Evolutionary conservation across 345 rosid species (phyloP).

Genomic region (Euphorbia tirucalli): DNA sequence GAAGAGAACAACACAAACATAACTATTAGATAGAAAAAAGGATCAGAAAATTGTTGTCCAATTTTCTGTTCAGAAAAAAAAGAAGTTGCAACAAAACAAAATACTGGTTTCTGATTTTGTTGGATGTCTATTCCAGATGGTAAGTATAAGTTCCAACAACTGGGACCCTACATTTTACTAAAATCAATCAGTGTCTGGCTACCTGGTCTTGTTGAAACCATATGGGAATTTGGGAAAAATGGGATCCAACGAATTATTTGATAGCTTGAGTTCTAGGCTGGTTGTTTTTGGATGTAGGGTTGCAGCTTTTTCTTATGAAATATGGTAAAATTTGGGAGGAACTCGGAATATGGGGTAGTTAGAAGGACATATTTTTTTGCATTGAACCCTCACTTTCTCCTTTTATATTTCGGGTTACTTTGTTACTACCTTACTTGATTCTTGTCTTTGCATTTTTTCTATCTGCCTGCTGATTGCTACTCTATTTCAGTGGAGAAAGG

Average conservation of each 20-base stretch:
- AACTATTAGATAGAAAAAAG: too few species aligned
- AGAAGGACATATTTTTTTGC: not conserved
- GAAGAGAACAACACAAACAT: too few species aligned
- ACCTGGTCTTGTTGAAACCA: slow-evolving; percentile 2
- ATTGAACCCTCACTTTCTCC: not conserved
- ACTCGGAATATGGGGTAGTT: not conserved
- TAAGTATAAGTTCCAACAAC: not conserved
- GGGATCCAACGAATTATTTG: not conserved
- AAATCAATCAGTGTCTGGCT: not conserved
- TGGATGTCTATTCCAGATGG: not conserved
- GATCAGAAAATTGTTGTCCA: too few species aligned
- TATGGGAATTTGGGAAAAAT: not conserved
- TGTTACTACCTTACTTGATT: not conserved
- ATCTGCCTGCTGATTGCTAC: not conserved
- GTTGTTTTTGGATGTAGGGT: slow-evolving; percentile 7
- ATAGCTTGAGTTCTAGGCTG: not conserved
- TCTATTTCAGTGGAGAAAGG: slow-evolving; percentile 85
- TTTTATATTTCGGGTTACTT: too few species aligned
- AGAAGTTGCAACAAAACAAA: too few species aligned
- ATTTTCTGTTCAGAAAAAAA: too few species aligned
- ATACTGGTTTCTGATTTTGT: not conserved
- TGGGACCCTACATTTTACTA: not conserved
- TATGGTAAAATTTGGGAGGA: not conserved
- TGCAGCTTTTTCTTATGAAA: not conserved
- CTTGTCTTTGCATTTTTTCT: not conserved